Conservation (phyloP, 352 stramenopile species). For the Globisporangium lucens region DNA sequence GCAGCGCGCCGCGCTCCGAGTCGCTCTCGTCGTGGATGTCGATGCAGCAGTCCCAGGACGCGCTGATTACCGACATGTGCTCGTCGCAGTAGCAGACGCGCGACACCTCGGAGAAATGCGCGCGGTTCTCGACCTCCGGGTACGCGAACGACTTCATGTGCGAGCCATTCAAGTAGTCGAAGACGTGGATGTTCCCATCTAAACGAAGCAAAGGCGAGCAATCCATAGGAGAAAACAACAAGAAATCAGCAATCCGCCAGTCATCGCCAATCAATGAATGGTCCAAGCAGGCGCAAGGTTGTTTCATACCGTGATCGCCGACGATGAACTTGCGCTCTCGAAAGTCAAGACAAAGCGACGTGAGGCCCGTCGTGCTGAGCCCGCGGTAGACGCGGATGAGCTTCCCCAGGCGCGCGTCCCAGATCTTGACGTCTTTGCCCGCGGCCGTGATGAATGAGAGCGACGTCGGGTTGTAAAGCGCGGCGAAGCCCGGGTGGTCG, state of each 20-base stretch:
- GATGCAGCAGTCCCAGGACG: constrained; percentile 81
- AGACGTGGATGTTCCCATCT: constrained; percentile 75
- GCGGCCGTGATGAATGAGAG: constrained; percentile 86
- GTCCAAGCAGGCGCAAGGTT: neutral
- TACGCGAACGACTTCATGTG: constrained; percentile 88
- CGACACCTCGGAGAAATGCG: constrained; percentile 72
- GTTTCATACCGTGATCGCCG: constrained; percentile 59
- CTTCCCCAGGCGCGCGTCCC: constrained; percentile 80
- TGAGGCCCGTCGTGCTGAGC: constrained; percentile 71
- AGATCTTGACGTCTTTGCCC: constrained; percentile 82
- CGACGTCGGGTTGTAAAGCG: constrained; percentile 84
- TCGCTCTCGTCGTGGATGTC: constrained; percentile 85
- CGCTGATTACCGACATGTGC: constrained; percentile 81
- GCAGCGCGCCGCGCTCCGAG: constrained; percentile 68
- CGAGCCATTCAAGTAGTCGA: constrained; percentile 85
- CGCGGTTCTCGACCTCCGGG: constrained; percentile 52
- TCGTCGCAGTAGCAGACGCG: constrained; percentile 80
- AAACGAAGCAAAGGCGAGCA: neutral
- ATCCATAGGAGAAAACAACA: neutral
- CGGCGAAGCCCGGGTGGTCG: constrained; percentile 74
- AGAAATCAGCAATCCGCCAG: neutral
- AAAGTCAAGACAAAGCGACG: constrained; percentile 75
- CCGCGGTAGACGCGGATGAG: constrained; percentile 76
- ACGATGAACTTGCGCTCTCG: constrained; percentile 86
- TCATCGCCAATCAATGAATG: neutral